These are phyloP conservation scores for Aspergillus aculeatus DNA, from an alignment of 2,329 filamentous ascomycete genomes.

Conservation along the genomic window DNA sequence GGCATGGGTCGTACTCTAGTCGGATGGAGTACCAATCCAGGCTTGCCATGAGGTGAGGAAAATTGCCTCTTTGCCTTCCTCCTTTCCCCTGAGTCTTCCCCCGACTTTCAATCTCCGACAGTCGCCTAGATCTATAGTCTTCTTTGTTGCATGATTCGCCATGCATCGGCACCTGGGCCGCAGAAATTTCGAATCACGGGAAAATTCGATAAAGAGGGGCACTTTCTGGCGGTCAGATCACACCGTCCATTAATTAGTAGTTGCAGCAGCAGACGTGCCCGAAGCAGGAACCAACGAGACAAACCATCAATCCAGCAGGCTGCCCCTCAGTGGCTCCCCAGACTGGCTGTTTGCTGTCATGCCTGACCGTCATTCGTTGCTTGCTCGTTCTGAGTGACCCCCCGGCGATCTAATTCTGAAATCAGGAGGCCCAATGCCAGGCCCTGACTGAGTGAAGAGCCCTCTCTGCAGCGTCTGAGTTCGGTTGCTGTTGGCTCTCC, in stretches of 20 bases:
- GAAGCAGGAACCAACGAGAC: conserved; percentile 21
- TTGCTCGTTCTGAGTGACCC: conserved; percentile 15
- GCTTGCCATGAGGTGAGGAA: neutral
- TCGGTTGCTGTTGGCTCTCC: neutral
- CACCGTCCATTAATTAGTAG: conserved; percentile 15
- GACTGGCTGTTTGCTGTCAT: conserved; percentile 9
- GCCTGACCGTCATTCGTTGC: conserved; percentile 15
- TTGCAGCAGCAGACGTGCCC: conserved; percentile 31
- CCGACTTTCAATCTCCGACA: neutral
- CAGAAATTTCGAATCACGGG: neutral
- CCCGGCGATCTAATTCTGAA: neutral
- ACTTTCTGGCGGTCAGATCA: conserved; percentile 24
- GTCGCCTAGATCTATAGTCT: too few relatives aligned
- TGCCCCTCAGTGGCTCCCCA: conserved; percentile 16
- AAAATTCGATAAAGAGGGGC: conserved; percentile 15
- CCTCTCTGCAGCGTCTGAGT: neutral
- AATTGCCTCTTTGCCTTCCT: neutral
- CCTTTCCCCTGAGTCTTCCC: neutral
- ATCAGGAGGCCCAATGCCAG: conserved; percentile 2
- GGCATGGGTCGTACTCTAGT: too few relatives aligned
- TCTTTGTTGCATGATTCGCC: neutral
- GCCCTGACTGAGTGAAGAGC: conserved; percentile 1
- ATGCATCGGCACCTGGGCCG: neutral
- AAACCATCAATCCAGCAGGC: conserved; percentile 13
- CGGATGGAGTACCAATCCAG: neutral